These are phyloP conservation scores for Dactylellina sp. DNA, from an alignment of 2,329 filamentous ascomycete species.

Conservation along the genomic window DNA sequence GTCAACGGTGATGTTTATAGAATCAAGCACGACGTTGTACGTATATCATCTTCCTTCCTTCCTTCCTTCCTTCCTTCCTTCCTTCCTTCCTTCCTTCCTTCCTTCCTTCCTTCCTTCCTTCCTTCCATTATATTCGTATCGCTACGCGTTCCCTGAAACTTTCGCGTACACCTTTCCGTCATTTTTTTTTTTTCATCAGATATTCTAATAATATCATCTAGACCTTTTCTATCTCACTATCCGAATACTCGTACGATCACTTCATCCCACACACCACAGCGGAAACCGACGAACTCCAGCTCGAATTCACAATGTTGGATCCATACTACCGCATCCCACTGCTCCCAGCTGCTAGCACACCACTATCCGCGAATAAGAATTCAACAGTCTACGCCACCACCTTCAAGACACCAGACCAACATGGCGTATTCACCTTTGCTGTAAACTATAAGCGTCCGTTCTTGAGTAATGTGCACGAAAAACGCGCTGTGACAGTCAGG, in stretches of 20 bases:
- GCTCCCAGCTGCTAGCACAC: constrained; percentile 71
- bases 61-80: too few relatives aligned
- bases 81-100: too few relatives aligned
- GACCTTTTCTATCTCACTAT: constrained; percentile 88
- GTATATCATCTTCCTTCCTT: too few relatives aligned
- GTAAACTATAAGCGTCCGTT: constrained; percentile 98
- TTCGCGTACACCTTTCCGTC: background rate
- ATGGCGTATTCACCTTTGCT: constrained; percentile 98
- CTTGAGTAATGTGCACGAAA: constrained; percentile 88
- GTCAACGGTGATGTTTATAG: constrained; percentile 89
- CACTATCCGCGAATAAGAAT: constrained; percentile 65
- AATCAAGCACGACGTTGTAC: constrained; percentile 94
- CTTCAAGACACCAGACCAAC: constrained; percentile 92
- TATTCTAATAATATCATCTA: background rate
- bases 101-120: too few relatives aligned
- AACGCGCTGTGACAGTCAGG: constrained; percentile 91
- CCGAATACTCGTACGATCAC: constrained; percentile 81
- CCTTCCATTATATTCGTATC: too few relatives aligned
- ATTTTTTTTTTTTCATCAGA: background rate
- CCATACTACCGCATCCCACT: constrained; percentile 87
- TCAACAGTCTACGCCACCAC: constrained; percentile 78
- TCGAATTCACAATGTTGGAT: constrained; percentile 98
- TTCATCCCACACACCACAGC: constrained; percentile 80
- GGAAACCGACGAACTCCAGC: constrained; percentile 79
- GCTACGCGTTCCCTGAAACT: too few relatives aligned